Evolutionary conservation across 805 yeast genomes (phyloP), one percentile per base, ranked within the genome.

Genomic region (Pichia exigua): DNA sequence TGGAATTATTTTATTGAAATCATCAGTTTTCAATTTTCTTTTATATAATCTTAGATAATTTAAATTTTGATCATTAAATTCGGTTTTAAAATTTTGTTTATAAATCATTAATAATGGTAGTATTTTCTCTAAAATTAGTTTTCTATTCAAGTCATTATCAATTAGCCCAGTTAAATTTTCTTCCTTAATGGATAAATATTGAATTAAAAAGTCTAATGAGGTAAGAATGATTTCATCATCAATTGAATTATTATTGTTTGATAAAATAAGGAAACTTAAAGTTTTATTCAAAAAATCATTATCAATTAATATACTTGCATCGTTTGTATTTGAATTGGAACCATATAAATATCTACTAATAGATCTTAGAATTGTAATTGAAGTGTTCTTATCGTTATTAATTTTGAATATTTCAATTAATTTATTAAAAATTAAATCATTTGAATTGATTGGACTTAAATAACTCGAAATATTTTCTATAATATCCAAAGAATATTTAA

Each of bases 381-480:
- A 69, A 50, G 83, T 69, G 27, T 84, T 76, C 56, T 95, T 78
- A 64, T 94, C 98, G 41, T 75, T 74, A 5, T 81, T 72, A 27
- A 66, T 60, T 35, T 67, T 65, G 49, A 89, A 72, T 26, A 82
- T 71, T 7, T 69, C 63, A 24, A 82, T 70, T 48, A 89, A 70
- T 2, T 76, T 71, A 49, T 75, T 64, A 66, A 90, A 82, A 56
- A 90, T 65, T 17, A 79, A 79, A 62, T 90, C 94, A 58, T 84
- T 82, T 47, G 80, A 75, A 24, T 80, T 74, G 27, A 84, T 85
- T 30, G 94, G 91, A 4, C 90, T 81, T 58, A 86, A 75, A 65
- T 87, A 88, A 43, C 96, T 85, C 3, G 92, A 81, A 32, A 90
- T 78, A 2, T 91, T 83, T 64, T 94, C 98, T 55, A 87, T 77